Conservation (phyloP, 768 basidiomycete species). For the Lactarius hatsudake region DNA sequence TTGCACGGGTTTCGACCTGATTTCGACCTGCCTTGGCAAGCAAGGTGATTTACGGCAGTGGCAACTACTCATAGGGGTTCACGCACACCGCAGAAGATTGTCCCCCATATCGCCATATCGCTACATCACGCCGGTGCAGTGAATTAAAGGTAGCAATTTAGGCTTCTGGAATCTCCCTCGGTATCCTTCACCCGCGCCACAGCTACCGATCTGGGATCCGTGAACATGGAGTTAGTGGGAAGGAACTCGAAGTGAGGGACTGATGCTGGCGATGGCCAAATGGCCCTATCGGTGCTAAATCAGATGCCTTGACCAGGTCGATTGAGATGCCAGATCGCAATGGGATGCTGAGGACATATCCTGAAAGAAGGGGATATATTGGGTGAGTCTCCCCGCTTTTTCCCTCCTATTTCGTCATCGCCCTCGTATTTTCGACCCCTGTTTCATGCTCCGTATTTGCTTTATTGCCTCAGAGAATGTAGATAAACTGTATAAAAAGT, state of each 20-base stretch:
- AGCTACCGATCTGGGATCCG: conserved; percentile 13
- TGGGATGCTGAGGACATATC: background rate
- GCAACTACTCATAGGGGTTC: no score
- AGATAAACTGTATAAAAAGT: no score
- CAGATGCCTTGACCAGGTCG: conserved; percentile 16
- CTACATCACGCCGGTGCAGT: background rate
- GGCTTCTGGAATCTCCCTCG: conserved; percentile 5
- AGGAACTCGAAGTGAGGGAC: conserved; percentile 8
- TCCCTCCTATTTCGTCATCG: no score
- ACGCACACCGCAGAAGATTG: conserved; percentile 1
- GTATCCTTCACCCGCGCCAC: conserved; percentile 10
- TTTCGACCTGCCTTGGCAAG: no score
- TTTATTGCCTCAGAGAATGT: no score
- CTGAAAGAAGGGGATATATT: background rate
- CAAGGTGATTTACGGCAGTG: no score
- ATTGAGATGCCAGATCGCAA: conserved; percentile 1
- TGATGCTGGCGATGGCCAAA: conserved; percentile 13
- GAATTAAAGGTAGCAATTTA: background rate
- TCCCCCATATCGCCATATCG: conserved; percentile 9
- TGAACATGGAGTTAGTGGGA: conserved; percentile 5
- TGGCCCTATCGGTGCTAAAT: conserved; percentile 15
- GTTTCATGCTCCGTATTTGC: no score
- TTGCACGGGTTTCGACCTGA: no score
- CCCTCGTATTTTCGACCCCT: no score
- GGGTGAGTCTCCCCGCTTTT: no score